Evolutionary conservation across 805 yeast species (phyloP), one percentile per base, ranked within the genome.

Genomic region (Candida awuae): DNA sequence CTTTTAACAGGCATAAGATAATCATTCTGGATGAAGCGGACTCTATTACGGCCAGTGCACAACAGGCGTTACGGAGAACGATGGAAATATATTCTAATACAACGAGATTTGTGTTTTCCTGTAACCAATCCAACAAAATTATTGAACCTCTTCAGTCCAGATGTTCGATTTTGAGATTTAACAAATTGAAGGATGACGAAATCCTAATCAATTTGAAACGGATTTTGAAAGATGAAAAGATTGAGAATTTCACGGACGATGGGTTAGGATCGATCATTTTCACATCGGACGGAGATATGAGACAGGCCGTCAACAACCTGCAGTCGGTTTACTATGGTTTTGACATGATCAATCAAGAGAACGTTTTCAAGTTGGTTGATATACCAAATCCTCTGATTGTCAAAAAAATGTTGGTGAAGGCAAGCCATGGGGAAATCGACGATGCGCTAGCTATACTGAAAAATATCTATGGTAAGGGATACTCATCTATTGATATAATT

Each of bases 271-370:
- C 98, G 0, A 70, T 92, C 43, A 77, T 92, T 13, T 92, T 92
- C 63, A 81, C 97, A 0, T 94, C 96, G 0, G 98, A 92, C 56
- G 98, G 98, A 43, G 98, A 92, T 57, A 90, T 92, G 98, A 77
- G 98, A 59, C 98, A 92, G 61, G 98, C 97, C 0, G 74, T 92
- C 34, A 92, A 92, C 56, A 92, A 92, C 60, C 59, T 92, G 43
- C 98, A 92, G 57, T 80, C 94, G 53, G 87, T 97, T 0, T 90
- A 80, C 23, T 86, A 96, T 1, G 98, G 98, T 2, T 88, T 88
- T 62, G 88, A 83, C 3, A 70, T 84, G 39, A 96, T 92, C n/a
- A 84, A 77, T 53, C 86, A 86, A 34, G 86, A 84, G 29, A 90
- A 88, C 52, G 98, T 92, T 14, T 92, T 87, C 70, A 85, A 83